Percentiles rank a stretch among this genome's conserved stretches.
Conservation (phyloP, 2,329 filamentous ascomycete species). For the Beauveria caledonica region DNA sequence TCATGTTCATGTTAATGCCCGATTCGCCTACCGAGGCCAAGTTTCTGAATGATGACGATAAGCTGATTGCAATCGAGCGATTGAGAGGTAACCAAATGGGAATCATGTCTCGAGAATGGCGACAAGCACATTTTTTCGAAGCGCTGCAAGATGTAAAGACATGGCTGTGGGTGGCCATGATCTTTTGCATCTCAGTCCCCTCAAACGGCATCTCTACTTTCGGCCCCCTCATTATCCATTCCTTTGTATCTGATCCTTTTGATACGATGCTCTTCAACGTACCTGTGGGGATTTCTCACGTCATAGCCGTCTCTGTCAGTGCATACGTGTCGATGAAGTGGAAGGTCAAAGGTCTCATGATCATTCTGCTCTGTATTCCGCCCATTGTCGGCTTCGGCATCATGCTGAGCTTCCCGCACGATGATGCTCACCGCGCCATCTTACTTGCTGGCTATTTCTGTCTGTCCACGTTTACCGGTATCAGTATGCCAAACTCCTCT, state of each 20-base stretch:
- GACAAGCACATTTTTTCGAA: slow-evolving; percentile 43
- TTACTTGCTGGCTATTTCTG: slow-evolving; percentile 50
- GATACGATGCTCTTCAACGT: slow-evolving; percentile 54
- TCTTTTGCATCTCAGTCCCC: slow-evolving; percentile 48
- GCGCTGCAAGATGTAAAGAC: slow-evolving; percentile 49
- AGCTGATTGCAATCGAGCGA: slow-evolving; percentile 44
- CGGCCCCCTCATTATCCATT: slow-evolving; percentile 50
- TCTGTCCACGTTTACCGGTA: slow-evolving; percentile 46
- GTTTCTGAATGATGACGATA: slow-evolving; percentile 42
- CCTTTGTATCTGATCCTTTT: slow-evolving; percentile 49
- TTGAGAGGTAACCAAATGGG: slow-evolving; percentile 48
- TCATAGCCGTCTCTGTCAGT: slow-evolving; percentile 49
- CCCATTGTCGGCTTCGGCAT: slow-evolving; percentile 50
- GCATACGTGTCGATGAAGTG: slow-evolving; percentile 46
- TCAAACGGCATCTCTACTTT: slow-evolving; percentile 51
- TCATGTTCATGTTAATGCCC: slow-evolving; percentile 40
- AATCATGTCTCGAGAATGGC: slow-evolving; percentile 43
- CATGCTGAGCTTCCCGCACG: slow-evolving; percentile 41
- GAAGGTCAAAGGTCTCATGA: slow-evolving; percentile 49
- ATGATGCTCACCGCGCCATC: slow-evolving; percentile 35
- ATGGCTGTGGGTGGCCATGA: slow-evolving; percentile 49
- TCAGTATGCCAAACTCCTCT: slow-evolving; percentile 26
- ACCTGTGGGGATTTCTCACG: slow-evolving; percentile 50
- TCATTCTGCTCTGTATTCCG: slow-evolving; percentile 46
- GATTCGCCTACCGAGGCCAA: slow-evolving; percentile 42